Conservation (phyloP, 2,329 filamentous ascomycete species). For the Elsinoe arachidis region DNA sequence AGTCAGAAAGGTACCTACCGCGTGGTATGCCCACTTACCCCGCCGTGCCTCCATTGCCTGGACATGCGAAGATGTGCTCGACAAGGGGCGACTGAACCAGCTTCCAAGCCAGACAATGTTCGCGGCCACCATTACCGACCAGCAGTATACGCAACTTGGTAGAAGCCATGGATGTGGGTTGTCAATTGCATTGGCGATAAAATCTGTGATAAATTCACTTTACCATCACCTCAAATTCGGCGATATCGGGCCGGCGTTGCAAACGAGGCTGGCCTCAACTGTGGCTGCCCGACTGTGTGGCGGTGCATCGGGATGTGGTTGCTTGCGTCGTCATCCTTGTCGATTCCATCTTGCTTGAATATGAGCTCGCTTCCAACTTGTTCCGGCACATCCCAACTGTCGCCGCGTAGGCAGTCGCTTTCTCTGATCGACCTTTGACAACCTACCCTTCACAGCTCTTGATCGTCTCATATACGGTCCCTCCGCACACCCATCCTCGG, state of each 20-base stretch:
- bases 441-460: too few relatives aligned
- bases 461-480: too few relatives aligned
- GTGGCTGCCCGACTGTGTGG: background rate
- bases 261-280: too few relatives aligned
- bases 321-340: too few relatives aligned
- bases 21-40: conserved; percentile 23
- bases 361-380: background rate
- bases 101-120: conserved; percentile 94
- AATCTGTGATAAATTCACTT: conserved; percentile 3
- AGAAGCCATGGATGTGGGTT: conserved; percentile 16
- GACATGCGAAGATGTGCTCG: conserved; percentile 59
- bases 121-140: conserved; percentile 86
- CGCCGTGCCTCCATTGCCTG: conserved; percentile 82
- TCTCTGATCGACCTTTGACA: background rate
- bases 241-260: background rate
- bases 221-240: background rate
- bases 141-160: conserved; percentile 61
- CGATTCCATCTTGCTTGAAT: too few relatives aligned
- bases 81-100: conserved; percentile 73
- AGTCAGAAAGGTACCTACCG: conserved; percentile 14
- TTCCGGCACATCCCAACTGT: background rate
- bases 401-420: conserved; percentile 11
- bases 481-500: too few relatives aligned
- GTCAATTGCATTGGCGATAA: conserved; percentile 1
- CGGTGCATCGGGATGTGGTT: background rate